These are phyloP conservation scores for Pythium aphanidermatum DNA, from an alignment of 352 stramenopile genomes.

Conservation along the genomic window DNA sequence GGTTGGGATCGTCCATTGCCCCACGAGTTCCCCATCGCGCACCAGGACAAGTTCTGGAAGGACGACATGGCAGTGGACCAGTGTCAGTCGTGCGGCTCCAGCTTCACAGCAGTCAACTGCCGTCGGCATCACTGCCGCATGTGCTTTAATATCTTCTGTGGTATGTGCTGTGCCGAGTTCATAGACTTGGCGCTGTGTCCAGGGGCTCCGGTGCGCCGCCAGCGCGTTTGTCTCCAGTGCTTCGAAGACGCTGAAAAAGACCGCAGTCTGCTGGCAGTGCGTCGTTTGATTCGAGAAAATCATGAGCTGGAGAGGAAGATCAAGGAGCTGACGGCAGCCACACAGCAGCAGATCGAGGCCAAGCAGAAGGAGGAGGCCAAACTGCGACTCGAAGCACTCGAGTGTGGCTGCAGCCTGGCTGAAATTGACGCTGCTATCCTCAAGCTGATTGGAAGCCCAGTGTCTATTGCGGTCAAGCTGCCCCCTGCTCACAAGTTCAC, in stretches of 20 bases:
- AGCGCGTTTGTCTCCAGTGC: conserved; percentile 55
- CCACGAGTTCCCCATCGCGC: conserved; percentile 43
- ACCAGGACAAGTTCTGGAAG: conserved; percentile 54
- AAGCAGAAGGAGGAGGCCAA: conserved; percentile 39
- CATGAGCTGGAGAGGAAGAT: conserved; percentile 53
- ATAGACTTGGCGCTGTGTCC: conserved; percentile 58
- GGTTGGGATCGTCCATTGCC: conserved; percentile 45
- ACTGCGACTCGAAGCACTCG: conserved; percentile 32
- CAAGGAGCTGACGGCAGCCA: conserved; percentile 30
- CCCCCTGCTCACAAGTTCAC: conserved; percentile 61
- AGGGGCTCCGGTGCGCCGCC: conserved; percentile 41
- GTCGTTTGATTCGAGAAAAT: conserved; percentile 49
- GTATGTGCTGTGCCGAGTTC: conserved; percentile 32
- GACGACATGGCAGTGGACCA: conserved; percentile 33
- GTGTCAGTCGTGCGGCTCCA: conserved; percentile 42
- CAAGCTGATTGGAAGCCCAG: conserved; percentile 31
- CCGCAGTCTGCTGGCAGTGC: conserved; percentile 41
- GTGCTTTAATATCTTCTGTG: conserved; percentile 70
- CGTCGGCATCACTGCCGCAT: conserved; percentile 69
- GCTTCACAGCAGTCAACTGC: conserved; percentile 29
- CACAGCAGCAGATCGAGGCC: conserved; percentile 23
- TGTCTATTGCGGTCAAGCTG: conserved; percentile 25
- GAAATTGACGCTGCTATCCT: conserved; percentile 44
- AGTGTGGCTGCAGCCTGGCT: conserved; percentile 38
- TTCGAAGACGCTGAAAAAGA: conserved; percentile 43